A percentile compares a stretch with the other conserved stretches of the same genome.
These are phyloP conservation scores for Mesembryanthemum crystallinum DNA, from an alignment of 148 eudicot genomes.

Conservation along the genomic window DNA sequence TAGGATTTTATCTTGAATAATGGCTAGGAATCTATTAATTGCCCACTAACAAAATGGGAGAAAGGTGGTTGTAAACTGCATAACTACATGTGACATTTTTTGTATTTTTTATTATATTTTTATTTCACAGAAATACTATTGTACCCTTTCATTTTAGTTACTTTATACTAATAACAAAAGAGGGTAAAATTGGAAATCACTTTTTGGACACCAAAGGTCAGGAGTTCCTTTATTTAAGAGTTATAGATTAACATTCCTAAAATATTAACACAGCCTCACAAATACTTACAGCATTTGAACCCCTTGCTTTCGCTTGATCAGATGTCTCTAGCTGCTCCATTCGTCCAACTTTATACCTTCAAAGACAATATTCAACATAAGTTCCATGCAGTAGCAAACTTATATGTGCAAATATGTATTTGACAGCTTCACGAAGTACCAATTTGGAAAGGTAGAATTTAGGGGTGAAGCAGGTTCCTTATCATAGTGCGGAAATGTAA, in stretches of 20 bases:
- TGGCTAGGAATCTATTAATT: too few relatives aligned
- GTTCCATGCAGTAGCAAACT: background rate
- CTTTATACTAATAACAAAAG: too few relatives aligned
- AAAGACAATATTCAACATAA: slow-evolving; percentile 13
- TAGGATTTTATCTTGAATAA: too few relatives aligned
- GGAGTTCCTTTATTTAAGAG: too few relatives aligned
- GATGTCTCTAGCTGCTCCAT: slow-evolving; percentile 92
- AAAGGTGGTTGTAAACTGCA: too few relatives aligned
- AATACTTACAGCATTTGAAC: slow-evolving; percentile 72
- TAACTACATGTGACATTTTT: too few relatives aligned
- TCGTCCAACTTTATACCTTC: slow-evolving; percentile 95
- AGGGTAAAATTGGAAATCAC: too few relatives aligned
- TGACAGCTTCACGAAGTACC: background rate
- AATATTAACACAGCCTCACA: background rate
- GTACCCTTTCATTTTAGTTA: too few relatives aligned
- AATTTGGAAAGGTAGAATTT: background rate
- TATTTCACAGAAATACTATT: too few relatives aligned
- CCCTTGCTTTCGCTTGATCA: slow-evolving; percentile 90
- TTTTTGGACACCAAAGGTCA: too few relatives aligned
- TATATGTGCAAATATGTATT: background rate
- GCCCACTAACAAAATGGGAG: too few relatives aligned
- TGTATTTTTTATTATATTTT: too few relatives aligned
- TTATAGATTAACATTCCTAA: background rate
- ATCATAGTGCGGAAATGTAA: background rate
- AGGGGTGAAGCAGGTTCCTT: background rate